These are phyloP conservation scores for Phytophthora pini DNA, from an alignment of 352 stramenopile species.

Conservation along the genomic window DNA sequence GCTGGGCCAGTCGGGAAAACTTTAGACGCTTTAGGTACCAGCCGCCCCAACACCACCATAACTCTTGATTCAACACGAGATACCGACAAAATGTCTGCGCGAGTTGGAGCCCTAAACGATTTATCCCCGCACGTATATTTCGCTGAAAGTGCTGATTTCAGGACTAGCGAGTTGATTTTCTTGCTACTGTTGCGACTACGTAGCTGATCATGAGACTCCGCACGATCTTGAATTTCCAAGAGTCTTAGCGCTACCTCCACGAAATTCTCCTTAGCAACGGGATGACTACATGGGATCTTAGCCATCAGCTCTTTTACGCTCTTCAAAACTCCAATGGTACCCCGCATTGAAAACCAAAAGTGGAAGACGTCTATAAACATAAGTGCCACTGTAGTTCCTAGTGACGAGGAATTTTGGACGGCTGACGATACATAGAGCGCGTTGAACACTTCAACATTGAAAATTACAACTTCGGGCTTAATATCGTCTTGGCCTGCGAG, in stretches of 20 bases:
- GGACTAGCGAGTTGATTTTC: neutral
- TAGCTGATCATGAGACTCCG: neutral
- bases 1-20: neutral
- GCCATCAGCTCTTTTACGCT: constrained; percentile 15
- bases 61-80: neutral
- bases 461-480: constrained; percentile 49
- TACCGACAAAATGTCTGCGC: neutral
- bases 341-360: constrained; percentile 30
- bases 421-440: constrained; percentile 40
- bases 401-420: constrained; percentile 21
- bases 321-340: constrained; percentile 7
- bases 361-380: constrained; percentile 29
- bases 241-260: constrained; percentile 18
- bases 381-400: constrained; percentile 15
- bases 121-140: neutral
- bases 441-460: constrained; percentile 59
- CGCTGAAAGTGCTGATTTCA: neutral
- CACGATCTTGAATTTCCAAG: constrained; percentile 12
- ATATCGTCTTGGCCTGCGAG: constrained; percentile 28
- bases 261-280: constrained; percentile 7
- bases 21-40: neutral
- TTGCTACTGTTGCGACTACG: neutral
- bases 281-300: constrained; percentile 18
- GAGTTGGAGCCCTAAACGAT: neutral
- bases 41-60: neutral